Evolutionary conservation across 768 basidiomycete species (phyloP).

Genomic region (Pisolithus orientalis): DNA sequence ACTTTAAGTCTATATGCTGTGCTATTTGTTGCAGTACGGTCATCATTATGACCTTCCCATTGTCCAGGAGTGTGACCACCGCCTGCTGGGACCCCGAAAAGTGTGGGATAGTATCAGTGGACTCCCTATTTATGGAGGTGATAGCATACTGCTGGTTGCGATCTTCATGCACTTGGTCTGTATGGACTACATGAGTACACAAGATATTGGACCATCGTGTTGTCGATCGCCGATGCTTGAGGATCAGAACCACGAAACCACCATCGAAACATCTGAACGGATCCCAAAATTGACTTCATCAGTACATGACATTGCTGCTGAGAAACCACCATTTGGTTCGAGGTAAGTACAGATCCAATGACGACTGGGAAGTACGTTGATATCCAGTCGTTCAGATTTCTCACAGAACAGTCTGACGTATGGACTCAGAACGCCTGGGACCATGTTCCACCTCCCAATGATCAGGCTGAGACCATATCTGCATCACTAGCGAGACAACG

Average conservation of each 20-base stretch:
- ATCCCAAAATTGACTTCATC: slow-evolving; percentile 47
- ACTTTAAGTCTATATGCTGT: background rate
- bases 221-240: background rate
- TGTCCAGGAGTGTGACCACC: too few relatives aligned
- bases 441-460: slow-evolving; percentile 77
- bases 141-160: too few relatives aligned
- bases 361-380: background rate
- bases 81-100: too few relatives aligned
- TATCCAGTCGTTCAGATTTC: slow-evolving; percentile 42
- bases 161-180: background rate
- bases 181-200: background rate
- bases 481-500: slow-evolving; percentile 68
- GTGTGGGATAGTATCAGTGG: too few relatives aligned
- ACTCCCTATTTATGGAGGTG: too few relatives aligned
- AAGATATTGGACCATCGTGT: background rate
- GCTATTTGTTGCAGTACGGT: background rate
- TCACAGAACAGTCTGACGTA: slow-evolving; percentile 63
- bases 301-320: slow-evolving; percentile 50
- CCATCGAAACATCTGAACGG: slow-evolving; percentile 6
- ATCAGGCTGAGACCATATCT: slow-evolving; percentile 70
- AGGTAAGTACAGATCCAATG: slow-evolving; percentile 33
- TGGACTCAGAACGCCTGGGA: slow-evolving; percentile 92
- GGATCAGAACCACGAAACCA: background rate
- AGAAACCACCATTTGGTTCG: slow-evolving; percentile 67
- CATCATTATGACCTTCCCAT: background rate